phyloP scores from a whole-genome alignment of 257 asterid species.

The Solanum chilense region DNA sequence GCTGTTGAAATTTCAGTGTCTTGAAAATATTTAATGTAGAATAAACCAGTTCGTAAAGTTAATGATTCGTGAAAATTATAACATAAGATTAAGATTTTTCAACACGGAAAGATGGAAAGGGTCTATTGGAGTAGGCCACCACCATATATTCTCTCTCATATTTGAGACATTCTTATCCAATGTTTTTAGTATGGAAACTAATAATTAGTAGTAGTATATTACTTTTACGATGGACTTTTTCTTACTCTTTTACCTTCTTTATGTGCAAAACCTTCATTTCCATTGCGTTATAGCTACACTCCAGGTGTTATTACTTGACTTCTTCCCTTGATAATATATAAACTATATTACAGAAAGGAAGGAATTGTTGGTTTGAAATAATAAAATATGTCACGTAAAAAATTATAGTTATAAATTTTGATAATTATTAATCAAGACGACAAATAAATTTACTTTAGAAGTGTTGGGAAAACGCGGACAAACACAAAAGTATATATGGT shows the following conservation, averaged over 20 bases:
- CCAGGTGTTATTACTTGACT: not conserved
- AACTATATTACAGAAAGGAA: not conserved
- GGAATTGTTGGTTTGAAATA: not conserved
- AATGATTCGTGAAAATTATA: not conserved
- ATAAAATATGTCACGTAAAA: too few species aligned
- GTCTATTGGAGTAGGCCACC: slow-evolving; percentile 13
- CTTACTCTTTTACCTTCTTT: not conserved
- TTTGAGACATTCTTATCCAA: not conserved
- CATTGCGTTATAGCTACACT: not conserved
- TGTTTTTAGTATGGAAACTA: slow-evolving; percentile 18
- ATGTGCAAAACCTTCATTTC: not conserved
- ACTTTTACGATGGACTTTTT: slow-evolving; percentile 10
- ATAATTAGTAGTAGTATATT: not conserved
- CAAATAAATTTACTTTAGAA: too few species aligned
- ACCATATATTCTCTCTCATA: slow-evolving; percentile 10
- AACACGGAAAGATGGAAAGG: slow-evolving; percentile 10
- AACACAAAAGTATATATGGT: too few species aligned
- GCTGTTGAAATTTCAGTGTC: slow-evolving; percentile 15
- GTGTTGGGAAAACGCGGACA: too few species aligned
- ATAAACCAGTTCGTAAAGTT: not conserved
- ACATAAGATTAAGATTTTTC: slow-evolving; percentile 3
- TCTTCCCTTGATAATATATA: not conserved
- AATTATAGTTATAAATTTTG: too few species aligned
- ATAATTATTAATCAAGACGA: not conserved
- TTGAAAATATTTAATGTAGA: not conserved